A percentile compares a stretch with the other conserved stretches of the same genome.
phyloP scores from a whole-genome alignment of 768 basidiomycete species.

The Boletus bicolor region DNA sequence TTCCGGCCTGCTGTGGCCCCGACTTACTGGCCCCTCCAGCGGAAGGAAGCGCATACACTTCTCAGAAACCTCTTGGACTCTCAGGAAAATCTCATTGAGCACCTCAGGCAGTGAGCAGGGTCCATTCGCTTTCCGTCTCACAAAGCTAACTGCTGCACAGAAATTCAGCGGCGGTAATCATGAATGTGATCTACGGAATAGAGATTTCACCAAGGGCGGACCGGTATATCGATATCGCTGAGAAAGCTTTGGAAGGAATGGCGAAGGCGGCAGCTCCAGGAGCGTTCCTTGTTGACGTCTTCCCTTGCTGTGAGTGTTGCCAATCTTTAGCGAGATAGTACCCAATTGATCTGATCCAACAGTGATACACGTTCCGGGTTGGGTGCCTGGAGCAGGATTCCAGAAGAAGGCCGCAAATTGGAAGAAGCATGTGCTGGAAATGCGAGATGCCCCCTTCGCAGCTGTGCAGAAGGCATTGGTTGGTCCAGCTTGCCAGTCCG shows the following conservation, averaged over 20 bases:
- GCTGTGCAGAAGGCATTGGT: slow-evolving; percentile 40
- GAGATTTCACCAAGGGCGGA: slow-evolving; percentile 41
- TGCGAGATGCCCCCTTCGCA: slow-evolving; percentile 46
- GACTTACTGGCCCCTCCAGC: slow-evolving; percentile 44
- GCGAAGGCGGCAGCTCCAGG: slow-evolving; percentile 49
- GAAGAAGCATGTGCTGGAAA: slow-evolving; percentile 45
- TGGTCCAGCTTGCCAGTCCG: slow-evolving; percentile 2
- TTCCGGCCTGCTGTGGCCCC: slow-evolving; percentile 44
- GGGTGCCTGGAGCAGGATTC: slow-evolving; percentile 52
- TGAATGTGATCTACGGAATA: slow-evolving; percentile 53
- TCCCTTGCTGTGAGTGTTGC: slow-evolving; percentile 38
- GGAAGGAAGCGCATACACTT: slow-evolving; percentile 43
- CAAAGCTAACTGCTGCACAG: slow-evolving; percentile 26
- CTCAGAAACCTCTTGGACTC: slow-evolving; percentile 43
- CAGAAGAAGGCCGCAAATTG: slow-evolving; percentile 49
- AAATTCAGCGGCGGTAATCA: slow-evolving; percentile 49
- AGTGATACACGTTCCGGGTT: slow-evolving; percentile 53
- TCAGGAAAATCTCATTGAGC: slow-evolving; percentile 43
- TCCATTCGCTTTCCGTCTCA: background rate
- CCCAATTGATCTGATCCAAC: slow-evolving; percentile 5
- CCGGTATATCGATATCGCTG: slow-evolving; percentile 48
- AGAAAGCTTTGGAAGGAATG: slow-evolving; percentile 50
- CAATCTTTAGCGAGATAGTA: background rate
- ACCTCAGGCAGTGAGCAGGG: slow-evolving; percentile 46
- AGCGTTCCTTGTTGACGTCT: slow-evolving; percentile 49